Conservation (phyloP, 805 yeast species). For the Lachancea nothofagi region DNA sequence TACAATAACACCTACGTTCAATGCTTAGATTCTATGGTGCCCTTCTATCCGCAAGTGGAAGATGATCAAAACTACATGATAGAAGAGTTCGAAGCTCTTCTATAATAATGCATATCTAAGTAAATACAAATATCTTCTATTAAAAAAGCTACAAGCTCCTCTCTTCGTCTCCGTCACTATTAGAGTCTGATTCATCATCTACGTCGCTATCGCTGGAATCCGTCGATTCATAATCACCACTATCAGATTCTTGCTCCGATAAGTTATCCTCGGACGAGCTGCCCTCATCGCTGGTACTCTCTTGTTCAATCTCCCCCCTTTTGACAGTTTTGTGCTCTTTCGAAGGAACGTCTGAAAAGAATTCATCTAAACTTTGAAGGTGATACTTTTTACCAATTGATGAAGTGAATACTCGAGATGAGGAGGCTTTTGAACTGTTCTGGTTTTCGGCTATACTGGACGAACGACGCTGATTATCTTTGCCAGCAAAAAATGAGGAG, state of each 20-base stretch:
- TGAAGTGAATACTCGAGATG: conserved; percentile 15
- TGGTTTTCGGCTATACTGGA: conserved; percentile 9
- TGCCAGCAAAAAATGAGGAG: conserved; percentile 14
- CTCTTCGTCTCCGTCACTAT: neutral
- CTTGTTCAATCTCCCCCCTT: conserved; percentile 32
- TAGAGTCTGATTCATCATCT: conserved; percentile 1
- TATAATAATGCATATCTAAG: neutral
- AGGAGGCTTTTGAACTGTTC: conserved; percentile 14
- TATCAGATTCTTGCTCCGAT: conserved; percentile 4
- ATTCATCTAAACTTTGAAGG: conserved; percentile 81
- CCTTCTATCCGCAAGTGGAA: conserved; percentile 59
- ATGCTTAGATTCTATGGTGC: conserved; percentile 69
- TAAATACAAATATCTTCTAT: neutral
- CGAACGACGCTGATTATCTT: conserved; percentile 1
- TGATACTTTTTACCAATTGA: conserved; percentile 41
- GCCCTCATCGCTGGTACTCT: conserved; percentile 29
- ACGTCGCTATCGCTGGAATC: too few relatives aligned
- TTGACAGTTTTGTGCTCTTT: conserved; percentile 15
- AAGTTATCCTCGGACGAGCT: conserved; percentile 13
- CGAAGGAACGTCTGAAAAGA: conserved; percentile 50
- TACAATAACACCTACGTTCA: conserved; percentile 74
- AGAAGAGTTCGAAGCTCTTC: conserved; percentile 3
- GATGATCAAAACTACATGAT: neutral
- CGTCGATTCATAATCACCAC: neutral
- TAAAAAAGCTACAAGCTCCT: neutral